Evolutionary conservation across 257 asterid species (phyloP), one percentile per base, ranked within the genome.

Genomic region (Solanum chilense): DNA sequence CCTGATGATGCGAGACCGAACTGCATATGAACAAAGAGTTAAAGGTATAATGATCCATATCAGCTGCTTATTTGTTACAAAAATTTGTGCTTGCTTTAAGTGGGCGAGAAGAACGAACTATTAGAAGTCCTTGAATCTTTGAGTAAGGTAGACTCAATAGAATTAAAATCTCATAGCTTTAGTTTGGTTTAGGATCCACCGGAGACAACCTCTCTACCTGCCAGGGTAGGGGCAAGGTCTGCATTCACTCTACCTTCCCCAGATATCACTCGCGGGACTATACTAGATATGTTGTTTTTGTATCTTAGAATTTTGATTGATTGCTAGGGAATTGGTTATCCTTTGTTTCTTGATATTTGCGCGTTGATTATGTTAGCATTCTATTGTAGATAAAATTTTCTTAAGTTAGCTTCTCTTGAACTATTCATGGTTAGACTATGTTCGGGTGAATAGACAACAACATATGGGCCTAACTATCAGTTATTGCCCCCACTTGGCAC

Each of bases 1-100:
- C 87, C 85, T 97, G 76, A 91, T 96, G 99, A 92, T 93, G 96
- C 98, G 99, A 27, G 99, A 97, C 83, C 92, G 93, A 83, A 49
- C 92, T 90, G 92, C 96, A 18, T 97, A 96, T 56, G 98, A 97
- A n/a, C 95, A 88, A 82, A 91, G 89, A 89, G 99, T 97, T 83
- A 96, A 94, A 97, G 99, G 99, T 97, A 91, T 78, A n/a, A 21
- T 39, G 31, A 23, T 58, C n/a, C 83, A 60, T 86, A 75, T 82
- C 83, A 7, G 82, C 35, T 33, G 35, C 71, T 69, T 52, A 21
- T 44, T 16, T 68, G 80, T 85, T 74, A 31, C 8, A 45, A 27
- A 25, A 31, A 47, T 9, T 69, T 9, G 23, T 44, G 9, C 66
- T 47, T 9, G 42, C 66, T 78, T 45, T 41, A 27, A 45, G 64